Percentiles rank a stretch among this genome's conserved stretches.
Evolutionary conservation across 805 yeast species (phyloP).

Genomic region (Dipodascus geniculatus): DNA sequence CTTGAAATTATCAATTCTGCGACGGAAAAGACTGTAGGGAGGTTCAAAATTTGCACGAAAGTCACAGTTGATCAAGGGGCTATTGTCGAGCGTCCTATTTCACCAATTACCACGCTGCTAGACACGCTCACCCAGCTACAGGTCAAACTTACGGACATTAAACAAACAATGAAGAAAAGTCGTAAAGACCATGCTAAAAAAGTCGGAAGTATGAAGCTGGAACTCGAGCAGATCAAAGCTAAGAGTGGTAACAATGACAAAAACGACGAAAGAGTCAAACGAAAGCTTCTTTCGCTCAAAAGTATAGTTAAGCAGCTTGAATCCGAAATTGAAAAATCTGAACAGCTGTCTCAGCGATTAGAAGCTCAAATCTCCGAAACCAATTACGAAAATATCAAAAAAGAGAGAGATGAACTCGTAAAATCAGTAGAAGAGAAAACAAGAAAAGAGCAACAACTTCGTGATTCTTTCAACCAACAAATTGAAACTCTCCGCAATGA

Average conservation of each 20-base stretch:
- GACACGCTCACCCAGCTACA: slow-evolving; percentile 56
- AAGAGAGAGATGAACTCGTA: slow-evolving; percentile 14
- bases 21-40: slow-evolving; percentile 14
- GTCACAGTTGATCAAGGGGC: slow-evolving; percentile 8
- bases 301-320: slow-evolving; percentile 31
- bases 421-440: slow-evolving; percentile 7
- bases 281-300: slow-evolving; percentile 40
- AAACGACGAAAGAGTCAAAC: slow-evolving; percentile 45
- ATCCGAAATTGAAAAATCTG: slow-evolving; percentile 24
- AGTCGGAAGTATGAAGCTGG: slow-evolving; percentile 38
- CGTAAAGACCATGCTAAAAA: slow-evolving; percentile 49
- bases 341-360: background rate
- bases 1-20: slow-evolving; percentile 34
- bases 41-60: slow-evolving; percentile 12
- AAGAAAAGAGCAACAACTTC: slow-evolving; percentile 10
- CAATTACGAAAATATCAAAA: slow-evolving; percentile 5
- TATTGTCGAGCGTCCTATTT: slow-evolving; percentile 27
- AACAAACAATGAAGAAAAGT: slow-evolving; percentile 41
- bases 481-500: slow-evolving; percentile 16
- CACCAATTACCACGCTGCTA: slow-evolving; percentile 55
- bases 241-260: slow-evolving; percentile 37
- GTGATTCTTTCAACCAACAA: slow-evolving; percentile 11
- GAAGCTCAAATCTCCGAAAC: background rate
- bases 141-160: slow-evolving; percentile 45
- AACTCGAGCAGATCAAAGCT: slow-evolving; percentile 41